A percentile compares a stretch with the other conserved stretches of the same genome.
These are phyloP conservation scores for Ormosia semicastrata DNA, from an alignment of 306 rosid genomes.

Conservation along the genomic window DNA sequence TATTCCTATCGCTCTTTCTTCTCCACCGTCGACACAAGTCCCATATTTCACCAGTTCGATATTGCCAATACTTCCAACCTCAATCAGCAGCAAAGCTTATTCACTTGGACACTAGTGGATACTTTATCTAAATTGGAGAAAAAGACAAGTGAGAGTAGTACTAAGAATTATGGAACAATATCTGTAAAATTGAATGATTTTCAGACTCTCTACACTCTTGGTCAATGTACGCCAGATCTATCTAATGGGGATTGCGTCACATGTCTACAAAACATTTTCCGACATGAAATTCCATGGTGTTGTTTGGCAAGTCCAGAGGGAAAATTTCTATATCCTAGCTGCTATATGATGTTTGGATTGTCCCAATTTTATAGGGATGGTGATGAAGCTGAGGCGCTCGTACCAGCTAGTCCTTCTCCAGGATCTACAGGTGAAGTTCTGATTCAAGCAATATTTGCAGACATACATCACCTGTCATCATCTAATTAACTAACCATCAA, in stretches of 20 bases:
- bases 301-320: slow-evolving; percentile 4
- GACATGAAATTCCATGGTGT: slow-evolving; percentile 9
- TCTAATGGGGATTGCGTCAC: not conserved
- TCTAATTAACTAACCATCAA: no score
- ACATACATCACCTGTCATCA: no score
- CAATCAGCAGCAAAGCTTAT: not conserved
- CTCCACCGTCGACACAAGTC: not conserved
- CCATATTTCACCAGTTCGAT: not conserved
- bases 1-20: not conserved
- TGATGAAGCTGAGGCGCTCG: not conserved
- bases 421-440: not conserved
- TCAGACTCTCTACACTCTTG: slow-evolving; percentile 6
- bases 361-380: not conserved
- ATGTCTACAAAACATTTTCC: not conserved
- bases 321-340: not conserved
- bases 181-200: not conserved
- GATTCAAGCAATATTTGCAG: no score
- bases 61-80: not conserved
- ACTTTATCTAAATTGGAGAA: not conserved
- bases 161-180: slow-evolving; percentile 5
- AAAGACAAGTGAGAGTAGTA: not conserved
- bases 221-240: not conserved
- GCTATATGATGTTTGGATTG: slow-evolving; percentile 1
- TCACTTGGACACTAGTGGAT: not conserved
- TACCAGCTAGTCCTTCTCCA: not conserved